Base-by-base conservation (phyloP, 768 basidiomycete genomes). In the Macrolepiota fuliginosa region DNA sequence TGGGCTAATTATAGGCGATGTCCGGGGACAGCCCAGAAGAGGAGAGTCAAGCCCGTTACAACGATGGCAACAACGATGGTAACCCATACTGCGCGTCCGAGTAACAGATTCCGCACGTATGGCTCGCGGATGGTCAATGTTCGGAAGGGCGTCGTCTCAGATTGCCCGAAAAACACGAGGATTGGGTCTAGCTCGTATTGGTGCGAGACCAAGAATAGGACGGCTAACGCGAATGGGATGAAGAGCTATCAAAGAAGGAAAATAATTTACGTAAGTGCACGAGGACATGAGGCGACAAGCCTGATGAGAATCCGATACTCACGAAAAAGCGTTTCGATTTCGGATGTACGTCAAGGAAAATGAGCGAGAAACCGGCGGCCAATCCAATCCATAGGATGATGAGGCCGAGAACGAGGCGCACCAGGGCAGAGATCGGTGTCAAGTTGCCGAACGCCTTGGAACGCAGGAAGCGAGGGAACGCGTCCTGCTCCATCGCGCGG, bases 401-500 rank as follows among this genome's bases (percentile, higher is more conserved):
- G 39, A 99, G 77, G 0, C 97, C 97, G 2, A 85, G 76, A 59
- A 95, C 84, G 61, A 99, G 86, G 61, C 96, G 82, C 17, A 95
- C 88, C 56, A 97, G 83, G 0, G 92, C 88, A 22, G 91, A 91
- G 66, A 97, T 82, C 17, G 96, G 94, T 1, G 97, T 98, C 56
- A 99, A 77, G 73, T 98, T 99, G 29, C 94, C 94, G 70, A 98
- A 98, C n/a, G 96, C 96, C 77, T 98, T 99, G 1, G 93, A 89
- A 62, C 97, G 84, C 52, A 99, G 79, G 82, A 99, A 98, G 4
- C 96, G 84, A 46, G 92, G 93, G 77, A 92, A 94, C 17, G 92
- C 93, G 66, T 94, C 92, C 74, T 96, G 93, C 69, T 97, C 95
- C 89, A 98, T 94, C 0, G 93, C 92, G 50, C 91, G 85, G 83